These are phyloP conservation scores for Coccomyxa sp. DNA, from an alignment of 139 green algal genomes.

Conservation along the genomic window DNA sequence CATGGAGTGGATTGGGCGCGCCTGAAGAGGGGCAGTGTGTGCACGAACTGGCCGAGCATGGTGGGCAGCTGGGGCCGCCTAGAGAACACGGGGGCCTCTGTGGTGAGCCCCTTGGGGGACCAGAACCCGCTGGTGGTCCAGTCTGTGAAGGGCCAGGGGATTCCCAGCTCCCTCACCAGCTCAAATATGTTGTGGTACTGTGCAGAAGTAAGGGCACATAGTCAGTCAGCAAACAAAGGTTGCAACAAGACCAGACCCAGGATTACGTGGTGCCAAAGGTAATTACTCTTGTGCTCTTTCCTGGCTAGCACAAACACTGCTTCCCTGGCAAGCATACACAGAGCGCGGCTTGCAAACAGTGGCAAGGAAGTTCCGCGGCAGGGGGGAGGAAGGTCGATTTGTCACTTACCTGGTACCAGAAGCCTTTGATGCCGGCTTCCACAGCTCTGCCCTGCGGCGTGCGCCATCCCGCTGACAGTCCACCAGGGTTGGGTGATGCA, in stretches of 20 bases:
- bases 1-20: no score
- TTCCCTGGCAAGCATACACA: not conserved
- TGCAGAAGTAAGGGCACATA: slow-evolving; percentile 1
- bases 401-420: slow-evolving; percentile 57
- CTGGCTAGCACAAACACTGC: not conserved
- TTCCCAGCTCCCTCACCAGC: slow-evolving; percentile 57
- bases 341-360: not conserved
- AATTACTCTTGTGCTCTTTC: not conserved
- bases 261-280: not conserved
- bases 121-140: slow-evolving; percentile 74
- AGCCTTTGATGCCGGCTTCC: slow-evolving; percentile 88
- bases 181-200: slow-evolving; percentile 75
- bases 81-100: slow-evolving; percentile 76
- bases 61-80: slow-evolving; percentile 67
- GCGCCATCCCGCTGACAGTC: slow-evolving; percentile 59
- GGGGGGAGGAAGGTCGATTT: not conserved
- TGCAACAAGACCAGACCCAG: no score
- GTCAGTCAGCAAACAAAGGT: not conserved
- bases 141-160: slow-evolving; percentile 69
- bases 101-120: slow-evolving; percentile 48
- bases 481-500: slow-evolving; percentile 63
- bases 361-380: not conserved
- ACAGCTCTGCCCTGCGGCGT: slow-evolving; percentile 59
- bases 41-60: slow-evolving; percentile 77
- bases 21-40: slow-evolving; percentile 72